These are phyloP conservation scores for Kalmanozyma brasiliensis DNA, from an alignment of 1,284 basidiomycete species.

Conservation along the genomic window DNA sequence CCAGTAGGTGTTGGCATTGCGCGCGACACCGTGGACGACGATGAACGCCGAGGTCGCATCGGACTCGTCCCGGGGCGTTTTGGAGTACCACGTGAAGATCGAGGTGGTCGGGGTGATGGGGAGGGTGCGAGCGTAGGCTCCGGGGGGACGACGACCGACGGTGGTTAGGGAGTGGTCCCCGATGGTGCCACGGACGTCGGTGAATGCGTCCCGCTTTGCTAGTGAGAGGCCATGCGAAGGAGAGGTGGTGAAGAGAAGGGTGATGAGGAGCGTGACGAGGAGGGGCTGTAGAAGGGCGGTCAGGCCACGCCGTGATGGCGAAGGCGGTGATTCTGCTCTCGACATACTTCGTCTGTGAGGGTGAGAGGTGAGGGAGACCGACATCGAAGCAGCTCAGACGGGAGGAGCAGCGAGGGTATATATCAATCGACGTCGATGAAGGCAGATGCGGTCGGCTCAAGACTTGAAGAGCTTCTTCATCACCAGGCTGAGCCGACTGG, in stretches of 20 bases:
- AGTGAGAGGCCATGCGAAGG: neutral
- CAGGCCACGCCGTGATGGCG: neutral
- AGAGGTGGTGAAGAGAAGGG: conserved; percentile 5
- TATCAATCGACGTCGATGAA: too few species aligned
- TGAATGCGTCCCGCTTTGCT: conserved; percentile 31
- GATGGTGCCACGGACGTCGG: conserved; percentile 19
- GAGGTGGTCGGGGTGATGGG: conserved; percentile 4
- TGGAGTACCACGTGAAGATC: conserved; percentile 52
- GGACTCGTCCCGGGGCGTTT: conserved; percentile 38
- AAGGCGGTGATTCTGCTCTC: neutral
- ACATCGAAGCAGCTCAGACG: neutral
- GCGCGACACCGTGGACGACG: conserved; percentile 52
- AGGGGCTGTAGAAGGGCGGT: neutral
- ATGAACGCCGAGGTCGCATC: conserved; percentile 50
- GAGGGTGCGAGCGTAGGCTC: conserved; percentile 31
- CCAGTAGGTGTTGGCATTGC: conserved; percentile 55
- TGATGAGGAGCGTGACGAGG: conserved; percentile 9
- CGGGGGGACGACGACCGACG: conserved; percentile 14
- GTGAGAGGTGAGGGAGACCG: neutral
- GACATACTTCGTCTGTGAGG: too few species aligned
- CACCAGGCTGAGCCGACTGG: too few species aligned
- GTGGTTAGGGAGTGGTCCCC: conserved; percentile 13
- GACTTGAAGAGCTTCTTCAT: too few species aligned
- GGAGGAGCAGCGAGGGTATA: too few species aligned
- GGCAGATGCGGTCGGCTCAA: too few species aligned